These are phyloP conservation scores for Trichoderma sp. DNA, from an alignment of 2,329 filamentous ascomycete species.

Conservation along the genomic window DNA sequence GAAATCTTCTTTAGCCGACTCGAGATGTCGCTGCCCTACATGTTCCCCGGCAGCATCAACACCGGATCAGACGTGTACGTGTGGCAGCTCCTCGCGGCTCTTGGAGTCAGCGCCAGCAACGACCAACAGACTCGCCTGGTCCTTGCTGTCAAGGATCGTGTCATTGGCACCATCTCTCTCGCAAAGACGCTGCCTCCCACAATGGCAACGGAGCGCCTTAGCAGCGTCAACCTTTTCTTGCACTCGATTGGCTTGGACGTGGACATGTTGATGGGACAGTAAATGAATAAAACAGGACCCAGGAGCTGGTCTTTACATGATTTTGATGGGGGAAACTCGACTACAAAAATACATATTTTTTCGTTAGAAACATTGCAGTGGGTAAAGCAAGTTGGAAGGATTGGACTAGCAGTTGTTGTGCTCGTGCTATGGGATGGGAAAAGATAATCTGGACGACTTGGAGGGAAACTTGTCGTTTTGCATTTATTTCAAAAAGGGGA, in stretches of 20 bases:
- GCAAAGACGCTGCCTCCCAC: conserved; percentile 86
- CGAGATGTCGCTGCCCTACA: conserved; percentile 76
- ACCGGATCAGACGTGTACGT: conserved; percentile 92
- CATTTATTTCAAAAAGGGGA: background rate
- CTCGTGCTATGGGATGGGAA: background rate
- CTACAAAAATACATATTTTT: background rate
- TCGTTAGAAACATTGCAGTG: background rate
- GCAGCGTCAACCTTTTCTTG: conserved; percentile 98
- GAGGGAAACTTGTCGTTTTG: conserved; percentile 2
- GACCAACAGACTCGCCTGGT: conserved; percentile 95
- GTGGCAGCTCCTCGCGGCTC: conserved; percentile 95
- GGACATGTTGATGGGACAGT: conserved; percentile 58
- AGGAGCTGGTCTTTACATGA: background rate
- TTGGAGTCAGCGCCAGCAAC: conserved; percentile 87
- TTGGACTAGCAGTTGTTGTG: conserved; percentile 5
- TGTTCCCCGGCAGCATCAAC: conserved; percentile 90
- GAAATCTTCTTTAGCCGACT: conserved; percentile 82
- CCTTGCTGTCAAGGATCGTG: conserved; percentile 92
- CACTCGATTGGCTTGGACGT: conserved; percentile 97
- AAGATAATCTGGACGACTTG: background rate
- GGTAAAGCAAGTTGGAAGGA: conserved; percentile 8
- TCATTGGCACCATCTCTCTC: conserved; percentile 89
- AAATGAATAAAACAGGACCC: background rate
- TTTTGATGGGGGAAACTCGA: background rate
- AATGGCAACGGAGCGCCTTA: conserved; percentile 77